Evolutionary conservation across 345 rosid species (phyloP), one percentile per base, ranked within the genome.

Genomic region (Linum tenue): DNA sequence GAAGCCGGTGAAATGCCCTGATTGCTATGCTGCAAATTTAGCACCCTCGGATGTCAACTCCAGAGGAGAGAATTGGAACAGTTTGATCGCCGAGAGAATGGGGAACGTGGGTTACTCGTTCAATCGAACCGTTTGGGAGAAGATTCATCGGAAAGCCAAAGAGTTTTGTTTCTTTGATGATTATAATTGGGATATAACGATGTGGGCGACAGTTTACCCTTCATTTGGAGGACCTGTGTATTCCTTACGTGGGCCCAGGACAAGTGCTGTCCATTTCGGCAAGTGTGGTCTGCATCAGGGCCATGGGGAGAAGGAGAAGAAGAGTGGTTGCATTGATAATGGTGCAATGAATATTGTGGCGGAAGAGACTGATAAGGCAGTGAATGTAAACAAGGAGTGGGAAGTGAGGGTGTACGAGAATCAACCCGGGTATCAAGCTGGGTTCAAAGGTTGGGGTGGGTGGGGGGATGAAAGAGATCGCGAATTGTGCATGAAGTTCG

Each of bases 391-490:
- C 43, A 64, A 85, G 31, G 74, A 61, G 59, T 94, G 99, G 99
- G 71, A 67, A 31, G 82, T 90, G 60, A 80, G 66, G 41, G 72
- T 84, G 39, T 78, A 62, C 63, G 57, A 84, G 80, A 70, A 84
- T 78, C 97, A 94, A 72, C 74, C 89, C 1, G 99, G 99, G 50
- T 94, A 94, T 74, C 83, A 91, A 82, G 99, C 92, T 62, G 96
- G 97, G 56, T 90, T 90, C 81, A 84, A 84, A 76, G 99, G 99
- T 66, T 94, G 99, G 99, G 99, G 99, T 72, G 97, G 99, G 70
- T 94, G 99, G 99, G 97, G 97, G 0, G 99, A 94, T 60, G 78
- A 81, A 35, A 87, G 99, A 71, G 99, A 94, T 68, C 76, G 74
- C n/a, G 84, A 42, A 40, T 72, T 94, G 77, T 94, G 97, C 84